phyloP scores from a whole-genome alignment of 2,329 filamentous ascomycete species.

The Alternaria sp. region DNA sequence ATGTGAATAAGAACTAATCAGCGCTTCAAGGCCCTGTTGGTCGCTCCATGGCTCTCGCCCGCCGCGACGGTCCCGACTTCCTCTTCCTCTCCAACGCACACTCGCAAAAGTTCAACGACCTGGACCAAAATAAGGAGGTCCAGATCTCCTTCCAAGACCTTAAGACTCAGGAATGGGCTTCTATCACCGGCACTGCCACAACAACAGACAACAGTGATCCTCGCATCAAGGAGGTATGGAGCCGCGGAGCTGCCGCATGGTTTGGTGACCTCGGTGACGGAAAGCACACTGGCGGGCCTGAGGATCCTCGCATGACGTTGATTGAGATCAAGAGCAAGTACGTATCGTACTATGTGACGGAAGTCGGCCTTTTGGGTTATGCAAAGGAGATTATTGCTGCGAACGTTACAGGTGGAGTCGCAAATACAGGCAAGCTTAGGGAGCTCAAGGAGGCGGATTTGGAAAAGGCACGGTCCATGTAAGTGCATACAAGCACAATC shows the following conservation, averaged over 20 bases:
- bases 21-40: slow-evolving; percentile 49
- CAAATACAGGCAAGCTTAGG: slow-evolving; percentile 54
- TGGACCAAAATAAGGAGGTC: slow-evolving; percentile 53
- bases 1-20: slow-evolving; percentile 3
- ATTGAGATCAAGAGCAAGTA: slow-evolving; percentile 53
- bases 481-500: background rate
- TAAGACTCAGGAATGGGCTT: slow-evolving; percentile 58
- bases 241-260: slow-evolving; percentile 53
- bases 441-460: slow-evolving; percentile 60
- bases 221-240: slow-evolving; percentile 59
- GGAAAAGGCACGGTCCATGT: slow-evolving; percentile 46
- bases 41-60: slow-evolving; percentile 59
- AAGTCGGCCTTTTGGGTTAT: slow-evolving; percentile 47
- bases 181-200: slow-evolving; percentile 54
- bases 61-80: slow-evolving; percentile 65
- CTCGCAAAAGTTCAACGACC: slow-evolving; percentile 58
- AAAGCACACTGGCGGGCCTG: slow-evolving; percentile 55
- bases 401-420: slow-evolving; percentile 50
- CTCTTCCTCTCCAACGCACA: slow-evolving; percentile 60
- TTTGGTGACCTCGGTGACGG: slow-evolving; percentile 62
- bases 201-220: slow-evolving; percentile 56
- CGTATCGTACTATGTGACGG: slow-evolving; percentile 51
- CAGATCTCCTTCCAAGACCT: slow-evolving; percentile 58
- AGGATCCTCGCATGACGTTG: slow-evolving; percentile 59
- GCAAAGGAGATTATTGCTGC: slow-evolving; percentile 52